Percentiles rank a stretch among this genome's conserved stretches.
Conservation (phyloP, 75 land plant species). For the Azolla pinnata region DNA sequence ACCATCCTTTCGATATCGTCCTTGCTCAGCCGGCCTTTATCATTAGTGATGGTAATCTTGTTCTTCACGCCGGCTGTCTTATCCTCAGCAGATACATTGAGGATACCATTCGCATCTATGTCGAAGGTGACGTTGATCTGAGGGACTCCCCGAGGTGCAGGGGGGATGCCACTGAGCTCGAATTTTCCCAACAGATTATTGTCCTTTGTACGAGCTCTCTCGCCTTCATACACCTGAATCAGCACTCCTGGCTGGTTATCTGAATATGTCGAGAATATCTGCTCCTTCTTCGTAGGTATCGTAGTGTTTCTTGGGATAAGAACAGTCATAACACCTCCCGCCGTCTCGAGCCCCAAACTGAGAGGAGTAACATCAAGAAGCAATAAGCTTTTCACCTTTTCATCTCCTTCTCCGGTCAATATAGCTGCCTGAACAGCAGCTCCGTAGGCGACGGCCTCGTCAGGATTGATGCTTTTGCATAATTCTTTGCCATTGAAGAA, state of each 20-base stretch:
- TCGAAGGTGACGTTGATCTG: conserved; percentile 42
- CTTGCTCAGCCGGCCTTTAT: conserved; percentile 45
- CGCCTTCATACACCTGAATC: conserved; percentile 48
- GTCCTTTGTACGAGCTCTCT: conserved; percentile 33
- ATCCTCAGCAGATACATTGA: conserved; percentile 51
- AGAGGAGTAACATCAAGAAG: conserved; percentile 46
- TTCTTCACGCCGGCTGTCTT: conserved; percentile 44
- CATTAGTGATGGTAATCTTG: conserved; percentile 49
- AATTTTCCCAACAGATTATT: conserved; percentile 48
- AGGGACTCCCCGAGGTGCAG: conserved; percentile 47
- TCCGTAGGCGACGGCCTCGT: conserved; percentile 52
- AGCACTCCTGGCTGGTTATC: conserved; percentile 49
- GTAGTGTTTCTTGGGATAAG: conserved; percentile 49
- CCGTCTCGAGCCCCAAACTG: conserved; percentile 39
- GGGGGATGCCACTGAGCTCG: conserved; percentile 46
- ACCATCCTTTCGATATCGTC: conserved; percentile 49
- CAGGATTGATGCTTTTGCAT: conserved; percentile 27
- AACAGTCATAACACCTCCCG: conserved; percentile 47
- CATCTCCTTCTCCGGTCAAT: conserved; percentile 38
- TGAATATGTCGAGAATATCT: conserved; percentile 40
- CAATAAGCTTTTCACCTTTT: conserved; percentile 42
- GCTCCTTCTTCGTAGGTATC: conserved; percentile 48
- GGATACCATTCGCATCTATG: conserved; percentile 47
- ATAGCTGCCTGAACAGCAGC: conserved; percentile 52
- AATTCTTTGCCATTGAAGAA: conserved; percentile 16